Conservation (phyloP, 768 basidiomycete species). For the Termitomyces sp. region DNA sequence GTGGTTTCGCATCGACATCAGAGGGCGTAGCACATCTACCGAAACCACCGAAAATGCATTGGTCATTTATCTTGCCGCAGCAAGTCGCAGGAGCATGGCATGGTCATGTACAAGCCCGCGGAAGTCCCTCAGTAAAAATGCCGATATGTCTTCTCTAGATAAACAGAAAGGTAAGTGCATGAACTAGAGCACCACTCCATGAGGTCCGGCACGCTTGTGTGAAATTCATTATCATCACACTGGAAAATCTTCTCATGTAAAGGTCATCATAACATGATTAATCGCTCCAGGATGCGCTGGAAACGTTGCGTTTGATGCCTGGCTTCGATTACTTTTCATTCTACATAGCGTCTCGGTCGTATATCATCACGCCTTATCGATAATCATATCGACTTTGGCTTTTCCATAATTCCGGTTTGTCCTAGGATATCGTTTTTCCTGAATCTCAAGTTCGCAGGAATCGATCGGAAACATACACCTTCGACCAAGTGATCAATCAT, state of each 20-base stretch:
- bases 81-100: background rate
- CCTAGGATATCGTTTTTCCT: constrained; percentile 2
- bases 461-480: constrained; percentile 4
- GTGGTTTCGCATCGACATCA: background rate
- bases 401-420: background rate
- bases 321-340: background rate
- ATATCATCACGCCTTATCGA: constrained; percentile 11
- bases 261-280: background rate
- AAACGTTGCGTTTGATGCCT: background rate
- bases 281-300: background rate
- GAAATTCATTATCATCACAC: background rate
- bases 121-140: constrained; percentile 2
- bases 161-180: background rate
- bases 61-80: background rate
- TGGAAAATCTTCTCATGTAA: background rate
- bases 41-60: background rate
- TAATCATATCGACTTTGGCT: constrained; percentile 8
- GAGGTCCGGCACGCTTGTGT: background rate
- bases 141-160: constrained; percentile 4
- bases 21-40: background rate
- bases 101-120: background rate
- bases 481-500: background rate
- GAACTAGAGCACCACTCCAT: background rate
- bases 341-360: background rate
- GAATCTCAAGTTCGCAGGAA: constrained; percentile 6